Evolutionary conservation across 1,139 yeast species (phyloP), one percentile per base, ranked within the genome.

Genomic region (Yarrowia galli): DNA sequence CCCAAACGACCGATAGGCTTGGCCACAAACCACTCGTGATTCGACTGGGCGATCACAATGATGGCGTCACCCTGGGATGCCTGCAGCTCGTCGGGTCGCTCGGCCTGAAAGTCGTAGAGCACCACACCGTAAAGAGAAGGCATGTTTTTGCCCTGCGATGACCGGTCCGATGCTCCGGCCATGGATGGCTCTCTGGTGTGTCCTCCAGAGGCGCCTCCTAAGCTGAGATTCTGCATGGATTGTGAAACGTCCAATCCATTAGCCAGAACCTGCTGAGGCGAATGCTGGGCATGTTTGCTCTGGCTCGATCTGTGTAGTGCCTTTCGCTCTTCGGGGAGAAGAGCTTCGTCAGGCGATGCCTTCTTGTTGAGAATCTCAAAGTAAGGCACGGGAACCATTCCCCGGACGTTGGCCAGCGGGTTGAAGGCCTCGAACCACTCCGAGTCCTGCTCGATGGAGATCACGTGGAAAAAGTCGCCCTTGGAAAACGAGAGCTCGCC

Each of bases 1-100:
- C 99, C 99, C 65, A 95, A 82, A 67, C 98, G 83, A 71, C 96
- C 96, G 67, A 95, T 91, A 9, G 98, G 98, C 77, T 95, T 95
- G 16, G 98, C 98, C 69, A 95, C 96, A 75, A 92, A 93, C 99
- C 99, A 95, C 79, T 95, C 99, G 73, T 84, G 91, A 69, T 92
- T 95, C 75, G 95, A 96, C 78, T 93, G 98, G 2, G 99, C 99
- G 78, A 97, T 95, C 20, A 95, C 87, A 51, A 92, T 91, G 72
- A 95, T 85, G 73, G 91, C 89, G 75, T 95, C 99, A 45, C 98
- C 98, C 0, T 91, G 92, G 42, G 78, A 75, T 3, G 95, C 91
- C 71, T 89, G 89, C 72, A 95, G 83, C 78, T 95, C 99, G 79
- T 95, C 98, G 7, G 86, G 79, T 69, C 97, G 84, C 79, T 95